Base-by-base conservation (phyloP, 192 early-diverging fungal genomes). In the Coemansia nantahalensis region DNA sequence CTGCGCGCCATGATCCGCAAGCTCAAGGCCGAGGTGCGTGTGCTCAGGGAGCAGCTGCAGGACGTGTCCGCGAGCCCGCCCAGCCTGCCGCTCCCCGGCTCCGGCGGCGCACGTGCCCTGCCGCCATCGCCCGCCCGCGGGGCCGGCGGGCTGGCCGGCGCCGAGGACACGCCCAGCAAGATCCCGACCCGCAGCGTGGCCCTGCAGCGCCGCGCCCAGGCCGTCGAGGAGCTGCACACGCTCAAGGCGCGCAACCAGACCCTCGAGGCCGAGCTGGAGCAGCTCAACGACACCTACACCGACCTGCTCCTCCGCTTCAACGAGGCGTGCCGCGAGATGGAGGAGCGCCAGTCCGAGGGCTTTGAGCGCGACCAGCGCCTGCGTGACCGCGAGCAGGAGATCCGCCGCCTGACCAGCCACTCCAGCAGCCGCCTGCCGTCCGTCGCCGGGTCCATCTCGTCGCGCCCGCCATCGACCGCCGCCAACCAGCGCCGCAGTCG, bases 1-100 rank as follows among this genome's bases (percentile, higher is more conserved):
- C 67, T 90, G 50, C 83, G 85, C 30, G 58, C 68, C 11, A 67
- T 83, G 51, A 83, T 90, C 21, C 67, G 72, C 33, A 81, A 83
- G 37, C 78, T 90, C 35, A 83, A 81, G 45, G 37, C 37, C 28
- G 81, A 88, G 39, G 63, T 89, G 23, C 74, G 65, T 22, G 17
- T 42, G 14, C 57, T 84, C 17, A 39, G 45, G 5, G 49, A 56
- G 30, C 43, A 44, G 18, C 45, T 68, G 60, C 52, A 56, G 26
- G 26, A 28, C 7, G 26, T 3, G 4, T 3, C 26, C 4, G 4
- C 26, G 7, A 7, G 26, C 26, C 26, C 7, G 26, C 26, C 26
- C 4, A 11, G 31, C 31, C 31, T 32, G 31, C 31, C 31, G 31
- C 31, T 9, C 5, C 8, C 31, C 4, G 7, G 26, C 26, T 28